phyloP scores from a whole-genome alignment of 1,139 yeast species.

The Blastobotrys apis region DNA sequence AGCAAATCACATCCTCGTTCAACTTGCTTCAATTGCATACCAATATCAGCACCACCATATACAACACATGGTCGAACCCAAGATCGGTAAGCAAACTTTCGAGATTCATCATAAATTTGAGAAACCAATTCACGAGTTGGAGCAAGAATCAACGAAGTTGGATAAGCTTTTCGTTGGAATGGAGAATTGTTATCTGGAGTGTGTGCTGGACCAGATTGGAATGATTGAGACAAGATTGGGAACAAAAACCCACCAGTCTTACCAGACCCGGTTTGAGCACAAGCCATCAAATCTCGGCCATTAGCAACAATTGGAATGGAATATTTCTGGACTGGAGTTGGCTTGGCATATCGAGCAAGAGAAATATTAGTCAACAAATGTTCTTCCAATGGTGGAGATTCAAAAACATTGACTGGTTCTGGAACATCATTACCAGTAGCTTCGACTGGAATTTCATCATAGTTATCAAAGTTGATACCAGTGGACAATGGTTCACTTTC shows the following conservation, averaged over 20 bases:
- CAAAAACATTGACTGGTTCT: slow-evolving; percentile 83
- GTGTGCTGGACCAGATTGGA: slow-evolving; percentile 80
- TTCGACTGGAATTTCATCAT: slow-evolving; percentile 97
- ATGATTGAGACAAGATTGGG: slow-evolving; percentile 94
- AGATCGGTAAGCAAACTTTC: slow-evolving; percentile 93
- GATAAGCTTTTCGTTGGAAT: slow-evolving; percentile 66
- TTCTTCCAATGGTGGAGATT: slow-evolving; percentile 87
- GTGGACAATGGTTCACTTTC: slow-evolving; percentile 69
- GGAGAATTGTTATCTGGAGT: slow-evolving; percentile 38
- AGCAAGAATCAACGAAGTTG: slow-evolving; percentile 92
- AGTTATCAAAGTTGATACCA: slow-evolving; percentile 97
- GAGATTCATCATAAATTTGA: slow-evolving; percentile 93
- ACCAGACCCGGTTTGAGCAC: slow-evolving; percentile 99
- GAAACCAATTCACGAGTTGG: slow-evolving; percentile 99
- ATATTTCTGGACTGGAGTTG: slow-evolving; percentile 98
- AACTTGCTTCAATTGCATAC: slow-evolving; percentile 79
- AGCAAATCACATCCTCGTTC: slow-evolving; percentile 92
- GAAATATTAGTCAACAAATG: slow-evolving; percentile 82
- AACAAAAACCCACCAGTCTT: slow-evolving; percentile 99
- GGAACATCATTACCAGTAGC: slow-evolving; percentile 96
- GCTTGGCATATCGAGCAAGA: slow-evolving; percentile 86
- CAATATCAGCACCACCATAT: slow-evolving; percentile 97
- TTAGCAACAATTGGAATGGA: slow-evolving; percentile 94
- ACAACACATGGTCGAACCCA: slow-evolving; percentile 98
- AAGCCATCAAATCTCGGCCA: slow-evolving; percentile 98